phyloP scores from a whole-genome alignment of 768 basidiomycete genomes.

The Boletus vinaceobasis region DNA sequence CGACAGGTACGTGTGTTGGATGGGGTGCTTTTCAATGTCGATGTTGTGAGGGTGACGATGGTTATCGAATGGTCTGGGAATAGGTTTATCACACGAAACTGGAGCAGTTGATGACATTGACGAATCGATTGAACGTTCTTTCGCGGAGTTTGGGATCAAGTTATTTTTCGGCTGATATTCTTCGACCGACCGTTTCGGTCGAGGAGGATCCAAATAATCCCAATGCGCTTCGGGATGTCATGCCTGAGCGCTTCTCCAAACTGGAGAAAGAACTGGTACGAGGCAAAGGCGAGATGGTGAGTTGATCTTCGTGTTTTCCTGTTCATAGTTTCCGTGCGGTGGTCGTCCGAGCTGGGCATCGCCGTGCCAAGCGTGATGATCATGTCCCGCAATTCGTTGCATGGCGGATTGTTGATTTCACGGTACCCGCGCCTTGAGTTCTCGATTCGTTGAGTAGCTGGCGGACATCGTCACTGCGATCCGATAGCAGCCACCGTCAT shows the following conservation, averaged over 20 bases:
- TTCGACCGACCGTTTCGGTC: slow-evolving; percentile 43
- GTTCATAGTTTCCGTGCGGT: not conserved
- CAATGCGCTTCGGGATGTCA: slow-evolving; percentile 60
- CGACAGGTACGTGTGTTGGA: slow-evolving; percentile 55
- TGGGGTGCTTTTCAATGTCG: not conserved
- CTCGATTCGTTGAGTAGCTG: not conserved
- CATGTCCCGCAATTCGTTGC: no score
- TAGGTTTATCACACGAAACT: slow-evolving; percentile 75
- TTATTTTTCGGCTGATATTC: slow-evolving; percentile 57
- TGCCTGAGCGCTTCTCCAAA: slow-evolving; percentile 73
- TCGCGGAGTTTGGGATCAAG: slow-evolving; percentile 57
- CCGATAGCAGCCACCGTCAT: not conserved
- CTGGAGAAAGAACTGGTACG: slow-evolving; percentile 82
- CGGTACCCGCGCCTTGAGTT: not conserved
- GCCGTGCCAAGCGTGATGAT: not conserved
- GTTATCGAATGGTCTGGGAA: not conserved
- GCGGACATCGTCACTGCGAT: not conserved
- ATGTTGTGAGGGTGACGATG: not conserved
- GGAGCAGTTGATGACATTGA: slow-evolving; percentile 69
- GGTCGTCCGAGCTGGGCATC: not conserved
- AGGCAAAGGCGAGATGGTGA: slow-evolving; percentile 82
- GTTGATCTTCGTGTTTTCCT: slow-evolving; percentile 24
- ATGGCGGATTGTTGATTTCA: not conserved
- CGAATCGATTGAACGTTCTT: slow-evolving; percentile 58
- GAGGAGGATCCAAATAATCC: slow-evolving; percentile 40